Evolutionary conservation across 441 rosid species (phyloP).

Genomic region (Geranium incanum): DNA sequence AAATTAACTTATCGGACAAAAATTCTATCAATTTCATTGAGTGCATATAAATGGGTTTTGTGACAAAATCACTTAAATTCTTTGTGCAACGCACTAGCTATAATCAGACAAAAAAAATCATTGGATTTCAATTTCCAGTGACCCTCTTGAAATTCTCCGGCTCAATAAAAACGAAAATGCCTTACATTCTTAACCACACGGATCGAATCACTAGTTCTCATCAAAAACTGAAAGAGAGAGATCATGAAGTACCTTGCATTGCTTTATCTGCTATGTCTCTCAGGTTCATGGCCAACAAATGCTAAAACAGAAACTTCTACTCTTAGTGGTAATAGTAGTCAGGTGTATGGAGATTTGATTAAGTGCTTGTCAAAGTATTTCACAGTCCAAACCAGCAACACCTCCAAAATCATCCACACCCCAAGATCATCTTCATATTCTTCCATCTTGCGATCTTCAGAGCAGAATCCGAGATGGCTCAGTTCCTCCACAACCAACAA

Average conservation of each 20-base stretch:
- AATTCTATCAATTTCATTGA: too few species aligned
- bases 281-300: neutral
- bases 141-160: neutral
- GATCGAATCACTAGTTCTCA: neutral
- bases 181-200: neutral
- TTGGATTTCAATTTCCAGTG: too few species aligned
- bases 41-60: too few species aligned
- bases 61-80: too few species aligned
- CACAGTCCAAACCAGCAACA: neutral
- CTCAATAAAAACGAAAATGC: neutral
- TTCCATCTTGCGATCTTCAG: neutral
- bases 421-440: neutral
- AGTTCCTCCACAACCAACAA: constrained; percentile 23
- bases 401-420: constrained; percentile 2
- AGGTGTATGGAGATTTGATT: neutral
- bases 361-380: neutral
- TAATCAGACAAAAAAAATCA: too few species aligned
- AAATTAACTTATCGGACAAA: too few species aligned
- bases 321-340: neutral
- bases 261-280: neutral
- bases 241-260: neutral
- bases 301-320: neutral
- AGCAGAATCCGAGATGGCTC: constrained; percentile 17
- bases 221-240: neutral
- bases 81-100: too few species aligned